Evolutionary conservation across 495 filamentous ascomycete species (phyloP).

Genomic region (Jackrogersella multiformis): DNA sequence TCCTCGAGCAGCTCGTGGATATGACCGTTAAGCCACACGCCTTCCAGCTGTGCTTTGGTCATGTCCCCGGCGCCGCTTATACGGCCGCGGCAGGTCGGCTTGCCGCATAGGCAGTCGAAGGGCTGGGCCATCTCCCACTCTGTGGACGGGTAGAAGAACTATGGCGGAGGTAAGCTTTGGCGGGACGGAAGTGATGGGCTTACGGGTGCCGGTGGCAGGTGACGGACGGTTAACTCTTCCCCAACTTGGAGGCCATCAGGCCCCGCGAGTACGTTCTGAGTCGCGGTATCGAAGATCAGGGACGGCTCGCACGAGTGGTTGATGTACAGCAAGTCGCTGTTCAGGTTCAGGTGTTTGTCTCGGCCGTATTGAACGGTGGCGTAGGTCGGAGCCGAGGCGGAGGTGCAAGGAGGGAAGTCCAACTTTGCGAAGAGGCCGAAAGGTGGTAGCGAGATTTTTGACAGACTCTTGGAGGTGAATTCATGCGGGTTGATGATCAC

Average conservation of each 20-base stretch:
- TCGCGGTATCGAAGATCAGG: conserved; percentile 73
- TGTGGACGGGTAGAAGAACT: conserved; percentile 80
- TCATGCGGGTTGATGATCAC: conserved; percentile 59
- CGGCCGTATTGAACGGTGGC: conserved; percentile 72
- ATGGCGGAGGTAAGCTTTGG: conserved; percentile 32
- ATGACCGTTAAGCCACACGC: conserved; percentile 64
- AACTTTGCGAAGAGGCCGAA: conserved; percentile 67
- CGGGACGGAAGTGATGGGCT: conserved; percentile 22
- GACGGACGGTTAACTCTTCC: conserved; percentile 68
- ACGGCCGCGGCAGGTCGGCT: conserved; percentile 57
- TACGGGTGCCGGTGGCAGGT: conserved; percentile 21
- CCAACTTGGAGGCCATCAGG: conserved; percentile 65
- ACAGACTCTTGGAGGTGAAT: conserved; percentile 70
- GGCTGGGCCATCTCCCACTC: conserved; percentile 81
- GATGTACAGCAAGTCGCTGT: conserved; percentile 77
- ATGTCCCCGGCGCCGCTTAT: conserved; percentile 66
- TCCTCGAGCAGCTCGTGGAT: conserved; percentile 62
- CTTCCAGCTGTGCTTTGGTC: conserved; percentile 53
- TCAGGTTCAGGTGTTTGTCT: conserved; percentile 73
- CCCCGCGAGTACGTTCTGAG: conserved; percentile 69
- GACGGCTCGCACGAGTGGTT: conserved; percentile 78
- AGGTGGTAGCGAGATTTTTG: conserved; percentile 67
- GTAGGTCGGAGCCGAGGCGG: conserved; percentile 65
- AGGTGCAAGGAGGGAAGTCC: conserved; percentile 63
- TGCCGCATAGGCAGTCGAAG: conserved; percentile 72